Base-by-base conservation (phyloP, 805 yeast species). In the Ogataea ramenticola region DNA sequence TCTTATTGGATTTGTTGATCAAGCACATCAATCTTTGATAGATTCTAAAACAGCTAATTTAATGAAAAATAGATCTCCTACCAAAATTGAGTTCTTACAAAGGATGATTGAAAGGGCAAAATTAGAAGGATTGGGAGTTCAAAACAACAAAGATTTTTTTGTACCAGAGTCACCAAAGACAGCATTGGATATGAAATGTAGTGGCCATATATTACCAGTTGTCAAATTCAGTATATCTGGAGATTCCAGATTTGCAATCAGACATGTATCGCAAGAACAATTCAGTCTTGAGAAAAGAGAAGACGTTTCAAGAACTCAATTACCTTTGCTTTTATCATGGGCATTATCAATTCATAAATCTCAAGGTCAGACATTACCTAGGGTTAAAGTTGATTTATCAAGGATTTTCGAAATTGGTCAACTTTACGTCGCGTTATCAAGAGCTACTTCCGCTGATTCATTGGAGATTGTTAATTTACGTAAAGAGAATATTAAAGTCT, bases 341-440 rank as follows among this genome's bases (percentile, higher is more conserved):
- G 89, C 95, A 0, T 60, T 86, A 51, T 86, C 93, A 0, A 86
- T 86, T 41, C 95, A 86, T 57, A 86, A 86, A 58, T 78, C 93
- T 0, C 95, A 86, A 58, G 95, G 95, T 2, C 95, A 86, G 64
- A 84, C 95, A 0, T 71, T 86, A 38, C 79, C 76, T 36, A 61
- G 86, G 48, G 80, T 86, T 3, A 77, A 75, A 49, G 87, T 86
- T 12, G 90, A 86, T 54, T 61, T 86, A 40, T 67, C 74, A 22
- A 75, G 70, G 49, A 74, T 79, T 22, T 86, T 86, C 52, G 95
- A 86, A 58, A 82, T 78, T 43, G 95, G 95, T 19, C 95, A 86
- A 54, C 88, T 83, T 4, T 86, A 86, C 54, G 93, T 86, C 31
- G 93, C 95, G 0, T 63, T 86, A 41, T 82, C 89, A 38, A 72